Evolutionary conservation across 352 stramenopile species (phyloP).

Genomic region (Phytophthora chlamydospora): DNA sequence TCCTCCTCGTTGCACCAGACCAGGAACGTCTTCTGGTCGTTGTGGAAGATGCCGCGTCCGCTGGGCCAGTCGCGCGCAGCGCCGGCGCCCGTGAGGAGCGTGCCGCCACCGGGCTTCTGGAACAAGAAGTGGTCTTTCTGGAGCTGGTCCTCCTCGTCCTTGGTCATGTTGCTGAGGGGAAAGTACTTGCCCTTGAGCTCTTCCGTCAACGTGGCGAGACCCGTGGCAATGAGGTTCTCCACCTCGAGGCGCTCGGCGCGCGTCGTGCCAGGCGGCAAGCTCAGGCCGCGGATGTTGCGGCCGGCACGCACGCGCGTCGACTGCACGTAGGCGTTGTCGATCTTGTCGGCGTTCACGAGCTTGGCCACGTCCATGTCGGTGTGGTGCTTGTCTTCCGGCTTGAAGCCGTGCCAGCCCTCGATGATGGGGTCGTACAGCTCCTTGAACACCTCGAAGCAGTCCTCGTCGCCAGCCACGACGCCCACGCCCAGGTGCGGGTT

Average conservation of each 20-base stretch:
- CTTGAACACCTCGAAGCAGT: constrained; percentile 85
- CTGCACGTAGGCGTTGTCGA: constrained; percentile 86
- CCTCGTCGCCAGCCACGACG: constrained; percentile 86
- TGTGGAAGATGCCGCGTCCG: constrained; percentile 94
- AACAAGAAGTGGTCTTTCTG: constrained; percentile 93
- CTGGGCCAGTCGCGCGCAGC: constrained; percentile 93
- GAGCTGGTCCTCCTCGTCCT: constrained; percentile 91
- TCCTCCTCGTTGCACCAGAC: constrained; percentile 92
- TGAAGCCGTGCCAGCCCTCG: constrained; percentile 87
- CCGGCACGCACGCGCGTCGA: constrained; percentile 93
- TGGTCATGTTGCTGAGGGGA: constrained; percentile 90
- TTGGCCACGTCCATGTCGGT: constrained; percentile 87
- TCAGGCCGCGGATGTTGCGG: constrained; percentile 89
- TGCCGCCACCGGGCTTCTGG: constrained; percentile 92
- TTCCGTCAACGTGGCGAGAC: constrained; percentile 65
- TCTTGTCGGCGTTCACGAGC: constrained; percentile 68
- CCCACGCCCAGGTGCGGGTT: constrained; percentile 83
- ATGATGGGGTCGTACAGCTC: constrained; percentile 87
- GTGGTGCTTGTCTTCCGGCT: constrained; percentile 77
- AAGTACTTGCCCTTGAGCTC: constrained; percentile 91
- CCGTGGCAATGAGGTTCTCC: constrained; percentile 85
- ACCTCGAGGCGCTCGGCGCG: constrained; percentile 83
- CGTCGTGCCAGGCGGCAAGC: constrained; percentile 88
- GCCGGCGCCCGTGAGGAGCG: constrained; percentile 82
- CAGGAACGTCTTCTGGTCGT: constrained; percentile 91